A percentile compares a stretch with the other conserved stretches of the same genome.
Conservation (phyloP, 1,284 basidiomycete species). For the Termitomyces sp. region DNA sequence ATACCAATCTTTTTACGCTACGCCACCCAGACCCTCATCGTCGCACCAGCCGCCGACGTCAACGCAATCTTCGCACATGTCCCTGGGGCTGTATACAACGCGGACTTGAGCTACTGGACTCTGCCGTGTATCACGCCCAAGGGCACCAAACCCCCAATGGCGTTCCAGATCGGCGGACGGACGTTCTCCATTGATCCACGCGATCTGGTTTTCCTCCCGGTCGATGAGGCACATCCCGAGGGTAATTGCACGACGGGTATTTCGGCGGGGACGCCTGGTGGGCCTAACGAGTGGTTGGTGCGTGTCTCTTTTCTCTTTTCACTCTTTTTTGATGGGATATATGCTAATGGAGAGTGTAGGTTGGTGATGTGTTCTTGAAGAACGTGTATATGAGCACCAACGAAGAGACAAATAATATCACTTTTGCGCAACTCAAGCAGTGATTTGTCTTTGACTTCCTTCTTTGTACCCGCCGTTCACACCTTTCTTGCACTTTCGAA, state of each 20-base stretch:
- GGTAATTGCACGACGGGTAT: conserved; percentile 72
- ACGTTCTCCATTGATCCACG: conserved; percentile 56
- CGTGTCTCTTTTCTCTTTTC: conserved; percentile 15
- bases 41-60: conserved; percentile 54
- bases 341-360: conserved; percentile 20
- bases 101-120: conserved; percentile 44
- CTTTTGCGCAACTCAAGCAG: conserved; percentile 41
- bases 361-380: conserved; percentile 58
- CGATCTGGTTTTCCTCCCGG: conserved; percentile 66
- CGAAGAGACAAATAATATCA: conserved; percentile 50
- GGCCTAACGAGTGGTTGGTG: conserved; percentile 53
- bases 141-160: conserved; percentile 49
- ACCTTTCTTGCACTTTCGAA: not conserved
- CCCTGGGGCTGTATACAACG: conserved; percentile 51
- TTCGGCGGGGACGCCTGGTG: conserved; percentile 33
- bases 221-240: conserved; percentile 48
- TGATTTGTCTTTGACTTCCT: not conserved
- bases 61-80: conserved; percentile 48
- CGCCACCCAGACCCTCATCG: conserved; percentile 41
- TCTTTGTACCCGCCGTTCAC: too few species aligned
- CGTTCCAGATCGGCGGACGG: conserved; percentile 60
- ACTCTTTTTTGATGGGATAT: not conserved
- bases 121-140: conserved; percentile 55
- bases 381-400: conserved; percentile 66
- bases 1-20: not conserved